Conservation (phyloP, 2,329 filamentous ascomycete genomes). For the Thielaviopsis ethacetica region DNA sequence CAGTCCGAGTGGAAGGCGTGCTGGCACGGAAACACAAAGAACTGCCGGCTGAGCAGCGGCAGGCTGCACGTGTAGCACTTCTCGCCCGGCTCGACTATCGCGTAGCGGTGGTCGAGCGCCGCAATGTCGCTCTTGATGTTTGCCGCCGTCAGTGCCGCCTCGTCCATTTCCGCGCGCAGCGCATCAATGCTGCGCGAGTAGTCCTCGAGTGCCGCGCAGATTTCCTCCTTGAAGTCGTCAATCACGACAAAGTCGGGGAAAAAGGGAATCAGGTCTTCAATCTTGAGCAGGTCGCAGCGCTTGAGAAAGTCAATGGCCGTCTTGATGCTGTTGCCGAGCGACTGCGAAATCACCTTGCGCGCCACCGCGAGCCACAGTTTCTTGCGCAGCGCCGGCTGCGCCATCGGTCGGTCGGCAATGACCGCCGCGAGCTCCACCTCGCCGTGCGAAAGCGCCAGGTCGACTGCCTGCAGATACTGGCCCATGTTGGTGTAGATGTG, state of each 20-base stretch:
- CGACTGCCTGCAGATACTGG: conserved; percentile 83
- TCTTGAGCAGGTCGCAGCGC: conserved; percentile 77
- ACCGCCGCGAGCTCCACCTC: conserved; percentile 79
- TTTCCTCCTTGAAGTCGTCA: conserved; percentile 98
- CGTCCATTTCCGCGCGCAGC: conserved; percentile 89
- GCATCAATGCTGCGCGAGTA: conserved; percentile 83
- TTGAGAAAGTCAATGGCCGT: conserved; percentile 85
- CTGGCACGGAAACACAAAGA: conserved; percentile 97
- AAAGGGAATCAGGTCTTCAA: conserved; percentile 94
- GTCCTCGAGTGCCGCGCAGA: conserved; percentile 82
- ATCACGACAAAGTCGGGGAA: conserved; percentile 98
- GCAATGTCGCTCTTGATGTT: conserved; percentile 87
- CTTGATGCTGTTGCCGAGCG: conserved; percentile 58
- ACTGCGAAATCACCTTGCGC: conserved; percentile 78
- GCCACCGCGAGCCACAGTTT: conserved; percentile 92
- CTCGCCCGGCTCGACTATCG: conserved; percentile 91
- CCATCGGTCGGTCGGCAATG: conserved; percentile 73
- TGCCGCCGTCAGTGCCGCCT: conserved; percentile 70
- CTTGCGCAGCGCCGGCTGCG: conserved; percentile 68
- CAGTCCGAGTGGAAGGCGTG: conserved; percentile 97
- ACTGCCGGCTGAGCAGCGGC: conserved; percentile 75
- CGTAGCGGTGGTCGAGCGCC: conserved; percentile 73
- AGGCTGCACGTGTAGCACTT: conserved; percentile 79
- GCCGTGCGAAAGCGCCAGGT: conserved; percentile 76
- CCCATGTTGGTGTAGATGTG: conserved; percentile 97